Conservation (phyloP, 1,284 basidiomycete species). For the Cryptococcus sp. region DNA sequence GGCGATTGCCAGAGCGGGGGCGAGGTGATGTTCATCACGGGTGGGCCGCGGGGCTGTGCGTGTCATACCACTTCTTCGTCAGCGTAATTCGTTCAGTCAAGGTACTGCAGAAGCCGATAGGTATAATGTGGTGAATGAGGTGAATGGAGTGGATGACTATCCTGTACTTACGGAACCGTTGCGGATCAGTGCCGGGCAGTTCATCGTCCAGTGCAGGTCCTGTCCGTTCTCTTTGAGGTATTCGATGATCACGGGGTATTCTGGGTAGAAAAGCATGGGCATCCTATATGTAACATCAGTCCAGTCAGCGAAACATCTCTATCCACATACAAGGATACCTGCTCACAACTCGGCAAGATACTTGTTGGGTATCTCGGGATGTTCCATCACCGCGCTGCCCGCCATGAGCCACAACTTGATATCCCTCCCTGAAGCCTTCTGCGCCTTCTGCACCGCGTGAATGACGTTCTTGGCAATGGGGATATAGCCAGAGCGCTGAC, state of each 20-base stretch:
- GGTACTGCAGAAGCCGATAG: too few relatives aligned
- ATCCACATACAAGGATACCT: background rate
- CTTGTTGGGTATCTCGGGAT: slow-evolving; percentile 7
- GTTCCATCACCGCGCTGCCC: slow-evolving; percentile 9
- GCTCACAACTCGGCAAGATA: slow-evolving; percentile 11
- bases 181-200: slow-evolving; percentile 11
- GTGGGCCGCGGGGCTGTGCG: slow-evolving; percentile 1
- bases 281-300: slow-evolving; percentile 5
- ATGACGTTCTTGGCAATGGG: slow-evolving; percentile 9
- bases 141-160: too few relatives aligned
- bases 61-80: too few relatives aligned
- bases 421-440: slow-evolving; percentile 1
- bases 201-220: slow-evolving; percentile 15
- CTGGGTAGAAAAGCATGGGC: slow-evolving; percentile 16
- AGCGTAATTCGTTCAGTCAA: too few relatives aligned
- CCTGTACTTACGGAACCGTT: slow-evolving; percentile 8
- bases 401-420: slow-evolving; percentile 19
- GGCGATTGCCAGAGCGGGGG: slow-evolving; percentile 8
- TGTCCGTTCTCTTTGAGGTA: slow-evolving; percentile 3
- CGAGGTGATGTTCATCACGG: slow-evolving; percentile 6
- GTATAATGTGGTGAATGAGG: too few relatives aligned
- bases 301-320: background rate
- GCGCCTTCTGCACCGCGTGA: slow-evolving; percentile 9
- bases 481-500: slow-evolving; percentile 6
- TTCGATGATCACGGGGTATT: slow-evolving; percentile 5